These are phyloP conservation scores for Globisporangium sylvaticum DNA, from an alignment of 352 stramenopile species.

Conservation along the genomic window DNA sequence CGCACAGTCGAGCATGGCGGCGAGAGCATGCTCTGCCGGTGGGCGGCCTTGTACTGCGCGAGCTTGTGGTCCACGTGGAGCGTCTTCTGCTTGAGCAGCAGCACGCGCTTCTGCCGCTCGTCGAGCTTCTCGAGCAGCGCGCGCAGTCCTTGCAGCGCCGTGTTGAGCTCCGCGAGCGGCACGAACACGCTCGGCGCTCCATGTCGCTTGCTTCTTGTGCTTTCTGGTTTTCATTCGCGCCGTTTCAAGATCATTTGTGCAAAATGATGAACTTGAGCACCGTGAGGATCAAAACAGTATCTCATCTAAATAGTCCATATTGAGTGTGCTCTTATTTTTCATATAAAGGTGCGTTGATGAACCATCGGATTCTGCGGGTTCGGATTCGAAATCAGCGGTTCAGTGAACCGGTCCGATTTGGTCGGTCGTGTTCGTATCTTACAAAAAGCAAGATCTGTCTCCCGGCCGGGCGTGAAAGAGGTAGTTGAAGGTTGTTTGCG, in stretches of 20 bases:
- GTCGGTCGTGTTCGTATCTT: conserved; percentile 7
- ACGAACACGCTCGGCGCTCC: conserved; percentile 30
- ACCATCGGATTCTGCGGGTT: conserved; percentile 14
- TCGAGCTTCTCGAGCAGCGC: conserved; percentile 31
- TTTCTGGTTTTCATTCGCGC: too few species aligned
- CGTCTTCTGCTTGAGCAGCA: conserved; percentile 33
- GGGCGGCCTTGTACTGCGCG: conserved; percentile 39
- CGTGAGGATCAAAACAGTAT: too few species aligned
- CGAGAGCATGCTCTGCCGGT: conserved; percentile 33
- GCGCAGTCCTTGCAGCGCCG: conserved; percentile 31
- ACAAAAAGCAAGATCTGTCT: background rate
- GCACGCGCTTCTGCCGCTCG: conserved; percentile 32
- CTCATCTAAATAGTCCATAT: too few species aligned
- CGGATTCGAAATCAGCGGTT: conserved; percentile 12
- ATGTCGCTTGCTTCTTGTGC: too few species aligned
- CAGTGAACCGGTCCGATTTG: conserved; percentile 12
- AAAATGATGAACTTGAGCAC: too few species aligned
- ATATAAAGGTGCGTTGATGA: too few species aligned
- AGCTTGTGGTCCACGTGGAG: conserved; percentile 43
- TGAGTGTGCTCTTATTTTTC: too few species aligned
- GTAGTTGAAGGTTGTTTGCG: conserved; percentile 10
- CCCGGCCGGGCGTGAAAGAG: conserved; percentile 10
- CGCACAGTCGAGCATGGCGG: conserved; percentile 3
- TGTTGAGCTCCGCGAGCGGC: conserved; percentile 34
- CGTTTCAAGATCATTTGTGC: too few species aligned